Base-by-base conservation (phyloP, 1,284 basidiomycete species). In the Fomitiporia mediterranea region DNA sequence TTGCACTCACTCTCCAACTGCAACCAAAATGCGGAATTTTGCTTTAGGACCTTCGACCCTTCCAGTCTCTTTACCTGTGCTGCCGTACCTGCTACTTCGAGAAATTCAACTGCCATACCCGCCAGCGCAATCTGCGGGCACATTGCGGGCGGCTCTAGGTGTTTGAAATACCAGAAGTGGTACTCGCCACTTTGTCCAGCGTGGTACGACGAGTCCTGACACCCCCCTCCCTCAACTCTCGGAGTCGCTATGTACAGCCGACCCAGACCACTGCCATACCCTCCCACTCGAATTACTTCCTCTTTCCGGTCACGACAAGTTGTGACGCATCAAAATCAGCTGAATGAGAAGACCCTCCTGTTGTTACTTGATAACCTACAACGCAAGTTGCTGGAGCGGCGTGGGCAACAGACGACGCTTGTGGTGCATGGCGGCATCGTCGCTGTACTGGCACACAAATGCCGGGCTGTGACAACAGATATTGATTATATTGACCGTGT, bases 401-500 rank as follows among this genome's bases (percentile, higher is more conserved):
- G 55, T 25, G 40, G 40, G 5, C 32, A 48, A 30, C 23, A 46
- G 30, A 57, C 55, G 25, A 51, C 49, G 17, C 40, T 57, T 15
- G 49, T 57, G 13, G 55, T 57, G 13, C 55, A 57, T 47, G 55
- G 55, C 32, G 55, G 48, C 19, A 32, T 57, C 38, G 37, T 57
- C 23, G 35, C 40, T 9, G 50, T 57, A 21, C 40, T 57, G 13
- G 48, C 34, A 6, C 27, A 27, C 23, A 32, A 37, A 30, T 51
- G n/a, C 27, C 55, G 49, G n/a, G 13, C 25, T 15, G 39, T 37
- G 11, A 57, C 49, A 13, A 46, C 55, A 17, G 50, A 57, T n/a
- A 49, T 57, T 28, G 50, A 57, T 38, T 57, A 57, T 21, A 57
- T 57, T 21, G 55, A 57, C 11, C 48, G 55, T 13, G 40, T 57